These are phyloP conservation scores for Sclerotinia glacialis DNA, from an alignment of 2,329 filamentous ascomycete genomes.

Conservation along the genomic window DNA sequence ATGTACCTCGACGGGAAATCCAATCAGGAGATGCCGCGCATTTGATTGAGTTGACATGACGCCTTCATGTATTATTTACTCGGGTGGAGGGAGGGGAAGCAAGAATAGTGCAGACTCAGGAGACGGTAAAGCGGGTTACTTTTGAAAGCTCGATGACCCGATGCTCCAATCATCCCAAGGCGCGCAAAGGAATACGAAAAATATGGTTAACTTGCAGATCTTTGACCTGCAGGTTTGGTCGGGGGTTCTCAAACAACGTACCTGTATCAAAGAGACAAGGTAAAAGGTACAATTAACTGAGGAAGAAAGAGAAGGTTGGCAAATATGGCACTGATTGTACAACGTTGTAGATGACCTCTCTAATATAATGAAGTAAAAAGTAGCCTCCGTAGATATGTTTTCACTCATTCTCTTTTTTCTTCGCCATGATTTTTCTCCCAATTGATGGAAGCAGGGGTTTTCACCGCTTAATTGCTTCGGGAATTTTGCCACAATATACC, in stretches of 20 bases:
- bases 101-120: neutral
- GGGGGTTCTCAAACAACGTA: conserved; percentile 11
- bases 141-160: neutral
- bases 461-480: conserved; percentile 10
- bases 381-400: neutral
- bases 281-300: neutral
- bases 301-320: neutral
- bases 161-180: conserved; percentile 6
- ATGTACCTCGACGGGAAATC: conserved; percentile 1
- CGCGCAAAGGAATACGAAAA: conserved; percentile 8
- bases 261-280: neutral
- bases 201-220: conserved; percentile 2
- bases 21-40: conserved; percentile 17
- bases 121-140: neutral
- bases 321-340: neutral
- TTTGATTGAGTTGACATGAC: conserved; percentile 12
- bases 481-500: neutral
- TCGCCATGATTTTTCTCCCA: neutral
- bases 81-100: conserved; percentile 1
- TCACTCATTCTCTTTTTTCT: neutral
- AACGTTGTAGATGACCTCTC: neutral
- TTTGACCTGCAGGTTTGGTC: conserved; percentile 13
- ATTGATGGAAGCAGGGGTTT: neutral
- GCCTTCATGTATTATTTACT: conserved; percentile 2
- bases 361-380: neutral